Base-by-base conservation (phyloP, 345 rosid genomes). In the Citrus reticulata region DNA sequence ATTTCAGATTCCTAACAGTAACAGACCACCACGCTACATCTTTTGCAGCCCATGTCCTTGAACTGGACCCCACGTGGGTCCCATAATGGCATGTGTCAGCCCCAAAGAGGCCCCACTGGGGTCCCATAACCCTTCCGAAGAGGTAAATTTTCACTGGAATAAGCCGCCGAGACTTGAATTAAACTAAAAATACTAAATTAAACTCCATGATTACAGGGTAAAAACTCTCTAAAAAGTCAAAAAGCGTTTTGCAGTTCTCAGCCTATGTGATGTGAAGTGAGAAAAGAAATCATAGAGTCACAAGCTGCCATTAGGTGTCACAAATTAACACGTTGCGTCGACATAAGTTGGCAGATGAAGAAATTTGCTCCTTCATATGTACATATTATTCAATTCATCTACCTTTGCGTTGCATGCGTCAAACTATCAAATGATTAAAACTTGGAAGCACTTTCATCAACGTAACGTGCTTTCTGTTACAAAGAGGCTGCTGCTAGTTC, bases 291-390 rank as follows among this genome's bases (percentile, higher is more conserved):
- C 22, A 13, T 7, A 17, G 0, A 42, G 65, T 20, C 46, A 57
- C 49, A 29, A 9, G 25, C 35, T 1, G 69, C 19, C 24, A 73
- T 39, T 65, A 74, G 40, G 17, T 62, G 77, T 62, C 58, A 27
- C 77, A 42, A 16, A 54, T 17, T 4, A 60, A 74, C 68, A 19
- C 39, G 11, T 27, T 57, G 40, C 42, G 35, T 74, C 77, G 30
- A 42, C 59, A 42, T 46, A 74, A 17, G 77, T 6, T 42, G 77
- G 77, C 70, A 40, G 57, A 74, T 2, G 59, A 74, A 62, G 77
- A 74, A 74, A 74, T 22, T 62, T 42, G 35, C 22, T 4, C 0
- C 4, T 5, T n/a, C 2, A 55, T 54, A 32, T 46, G 1, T 46
- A 3, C 1, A 46, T 11, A 3, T 24, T 68, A 16, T 46, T 25